Percentiles rank a stretch among this genome's conserved stretches.
Conservation (phyloP, 2,329 filamentous ascomycete species). For the Fusarium bactridioides region DNA sequence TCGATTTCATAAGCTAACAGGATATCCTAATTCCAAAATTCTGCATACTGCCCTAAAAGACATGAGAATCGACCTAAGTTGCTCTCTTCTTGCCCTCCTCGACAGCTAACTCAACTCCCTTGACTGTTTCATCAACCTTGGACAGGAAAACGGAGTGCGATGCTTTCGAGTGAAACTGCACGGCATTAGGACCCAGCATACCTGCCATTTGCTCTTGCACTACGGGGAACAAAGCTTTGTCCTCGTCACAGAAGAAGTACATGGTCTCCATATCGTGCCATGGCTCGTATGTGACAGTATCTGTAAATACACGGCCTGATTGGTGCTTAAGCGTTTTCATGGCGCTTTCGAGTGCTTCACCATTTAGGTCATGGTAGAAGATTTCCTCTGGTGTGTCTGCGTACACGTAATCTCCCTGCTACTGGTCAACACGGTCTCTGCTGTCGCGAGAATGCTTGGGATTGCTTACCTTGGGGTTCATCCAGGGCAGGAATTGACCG, state of each 20-base stretch:
- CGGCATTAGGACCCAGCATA: slow-evolving; percentile 1
- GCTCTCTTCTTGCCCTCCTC: slow-evolving; percentile 6
- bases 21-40: neutral
- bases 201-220: slow-evolving; percentile 35
- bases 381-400: slow-evolving; percentile 19
- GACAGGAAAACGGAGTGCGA: slow-evolving; percentile 32
- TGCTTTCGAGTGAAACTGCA: slow-evolving; percentile 3
- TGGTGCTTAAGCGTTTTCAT: slow-evolving; percentile 20
- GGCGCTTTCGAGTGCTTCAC: slow-evolving; percentile 11
- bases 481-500: slow-evolving; percentile 40
- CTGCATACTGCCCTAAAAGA: fast-evolving
- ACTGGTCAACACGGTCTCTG: neutral
- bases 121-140: slow-evolving; percentile 11
- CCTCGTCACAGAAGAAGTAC: slow-evolving; percentile 38
- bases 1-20: neutral
- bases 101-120: slow-evolving; percentile 24
- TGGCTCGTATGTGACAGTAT: slow-evolving; percentile 36
- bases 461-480: slow-evolving; percentile 36
- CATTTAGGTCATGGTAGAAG: slow-evolving; percentile 40
- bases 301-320: slow-evolving; percentile 29
- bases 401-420: slow-evolving; percentile 21
- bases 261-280: slow-evolving; percentile 41
- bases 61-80: too few relatives aligned
- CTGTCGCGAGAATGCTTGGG: fast-evolving
- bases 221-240: slow-evolving; percentile 33